Evolutionary conservation across 768 basidiomycete species (phyloP), one percentile per base, ranked within the genome.

Genomic region (Boletus speciosus): DNA sequence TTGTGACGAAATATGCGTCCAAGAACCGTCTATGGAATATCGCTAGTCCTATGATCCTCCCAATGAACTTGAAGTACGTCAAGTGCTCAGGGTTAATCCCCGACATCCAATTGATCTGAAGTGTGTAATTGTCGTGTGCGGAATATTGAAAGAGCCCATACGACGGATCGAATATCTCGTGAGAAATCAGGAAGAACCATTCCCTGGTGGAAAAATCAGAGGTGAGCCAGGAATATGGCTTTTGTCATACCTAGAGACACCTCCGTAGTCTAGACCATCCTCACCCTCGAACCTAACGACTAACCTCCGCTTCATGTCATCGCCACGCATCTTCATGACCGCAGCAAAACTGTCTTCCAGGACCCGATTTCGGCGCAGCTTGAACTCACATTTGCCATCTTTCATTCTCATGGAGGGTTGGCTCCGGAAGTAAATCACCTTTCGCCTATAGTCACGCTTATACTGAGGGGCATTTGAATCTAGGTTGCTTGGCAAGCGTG

Each of bases 401-500:
- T 81, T 78, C 8, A 80, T 73, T 42, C 90, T 80, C 78, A 96
- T 86, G 49, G 90, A 86, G 25, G 92, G 90, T 61, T 96, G 93
- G 59, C 84, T 87, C 56, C 93, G 81, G 81, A 96, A 94, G 75
- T 95, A 95, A 46, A 95, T 86, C 41, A 95, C 83, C 72, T 95
- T 96, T 52, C 91, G 78, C 58, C 93, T 77, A 69, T 95, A 96
- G 73, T 96, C 93, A 57, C 91, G 86, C 73, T 95, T 94, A 73
- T 94, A 95, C 72, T 95, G 92, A n/a, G 93, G 93, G 4, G 91
- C 91, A 71, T 85, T 90, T 59, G 88, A 85, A 64, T 93, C 91
- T 45, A 93, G 75, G 56, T 85, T 81, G 1, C 83, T 85, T 0
- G 93, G 93, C 49, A 94, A 70, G 47, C 93, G 82, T 19, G 93